Conservation (phyloP, 306 rosid species). For the Dryas drummondii region DNA sequence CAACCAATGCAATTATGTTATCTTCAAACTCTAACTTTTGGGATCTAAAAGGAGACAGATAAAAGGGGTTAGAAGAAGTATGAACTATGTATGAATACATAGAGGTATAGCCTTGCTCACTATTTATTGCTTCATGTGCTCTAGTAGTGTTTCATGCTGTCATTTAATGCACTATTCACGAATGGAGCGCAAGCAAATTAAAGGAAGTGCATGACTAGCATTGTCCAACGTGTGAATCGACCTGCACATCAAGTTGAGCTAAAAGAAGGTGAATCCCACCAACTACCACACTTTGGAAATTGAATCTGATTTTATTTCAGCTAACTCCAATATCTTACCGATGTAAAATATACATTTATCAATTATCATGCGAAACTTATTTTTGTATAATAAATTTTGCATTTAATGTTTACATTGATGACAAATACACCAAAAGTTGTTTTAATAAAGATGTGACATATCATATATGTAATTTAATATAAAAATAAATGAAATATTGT, state of each 20-base stretch:
- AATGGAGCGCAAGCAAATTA: background rate
- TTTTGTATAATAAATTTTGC: too few species aligned
- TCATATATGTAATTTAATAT: too few species aligned
- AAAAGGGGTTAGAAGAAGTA: too few species aligned
- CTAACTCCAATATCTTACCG: too few species aligned
- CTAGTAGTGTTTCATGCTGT: background rate
- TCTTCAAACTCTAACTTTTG: background rate
- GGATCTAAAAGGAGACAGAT: background rate
- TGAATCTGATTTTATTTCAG: too few species aligned
- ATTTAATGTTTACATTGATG: too few species aligned
- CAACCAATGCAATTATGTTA: background rate
- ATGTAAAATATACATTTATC: too few species aligned
- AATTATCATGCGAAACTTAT: too few species aligned
- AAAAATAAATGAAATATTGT: too few species aligned
- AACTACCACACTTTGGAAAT: background rate
- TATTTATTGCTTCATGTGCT: slow-evolving; percentile 25
- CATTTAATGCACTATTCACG: slow-evolving; percentile 18
- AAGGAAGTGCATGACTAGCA: background rate
- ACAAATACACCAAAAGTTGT: too few species aligned
- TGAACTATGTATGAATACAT: background rate
- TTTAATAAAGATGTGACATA: too few species aligned
- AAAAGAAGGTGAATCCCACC: background rate
- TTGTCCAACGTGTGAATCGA: background rate
- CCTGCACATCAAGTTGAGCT: background rate
- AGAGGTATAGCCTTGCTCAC: background rate